Base-by-base conservation (phyloP, 306 rosid species). In the Dalbergia cochinchinensis region DNA sequence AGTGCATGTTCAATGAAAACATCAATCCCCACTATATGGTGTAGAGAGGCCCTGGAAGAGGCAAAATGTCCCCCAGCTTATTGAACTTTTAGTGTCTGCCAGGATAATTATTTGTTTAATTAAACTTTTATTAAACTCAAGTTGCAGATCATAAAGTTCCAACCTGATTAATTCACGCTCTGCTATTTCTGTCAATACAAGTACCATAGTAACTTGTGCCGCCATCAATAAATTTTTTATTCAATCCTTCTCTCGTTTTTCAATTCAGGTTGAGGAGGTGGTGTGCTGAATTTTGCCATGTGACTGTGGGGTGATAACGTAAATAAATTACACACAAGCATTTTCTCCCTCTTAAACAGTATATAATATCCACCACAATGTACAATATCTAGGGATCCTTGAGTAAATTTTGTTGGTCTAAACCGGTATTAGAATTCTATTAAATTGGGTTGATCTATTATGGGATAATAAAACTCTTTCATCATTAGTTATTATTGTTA, bases 1-100 rank as follows among this genome's bases (percentile, higher is more conserved):
- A 60, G 83, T 74, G 80, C 37, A 59, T 75, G 55, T 74, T 75
- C 80, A 79, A 37, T 19, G 70, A 75, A 75, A 79, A 64, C 86
- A 82, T 33, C 19, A 57, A 31, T 75, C 22, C 81, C 84, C 74
- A 69, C 73, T 63, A 62, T 69, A 68, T 33, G 8, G 76, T 42
- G 72, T 78, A 57, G 76, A 73, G 72, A 83, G 63, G 13, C 65
- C 71, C 79, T 65, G 31, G n/a, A 65, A 64, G 79, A 73, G 72
- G 79, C 69, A 55, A 54, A 20, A 48, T 85, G 86, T 82, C 80
- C 76, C 76, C 86, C 69, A 58, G 50, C 74, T 79, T 62, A 74
- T 62, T 74, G 64, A 84, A 26, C 87, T 79, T 74, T 74, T 71
- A 0, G 53, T 73, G 77, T 74, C 42, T 16, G 20, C 59, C 20